Percentiles rank a stretch among this genome's conserved stretches.
Evolutionary conservation across 352 stramenopile genomes (phyloP).

Genomic region (Poterioochromonas sp.): DNA sequence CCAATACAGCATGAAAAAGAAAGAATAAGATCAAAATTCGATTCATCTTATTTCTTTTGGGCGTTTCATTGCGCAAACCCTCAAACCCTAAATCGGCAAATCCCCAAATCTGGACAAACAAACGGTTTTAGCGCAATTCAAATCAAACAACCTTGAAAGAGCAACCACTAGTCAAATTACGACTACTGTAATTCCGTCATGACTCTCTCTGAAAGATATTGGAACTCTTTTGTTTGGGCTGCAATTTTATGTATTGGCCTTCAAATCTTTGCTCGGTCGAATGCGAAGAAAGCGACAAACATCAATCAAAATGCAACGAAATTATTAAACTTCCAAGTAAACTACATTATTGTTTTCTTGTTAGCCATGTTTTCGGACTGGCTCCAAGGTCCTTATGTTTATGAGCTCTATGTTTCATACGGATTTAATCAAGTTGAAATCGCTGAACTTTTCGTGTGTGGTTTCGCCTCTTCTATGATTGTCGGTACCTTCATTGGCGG

Average conservation of each 20-base stretch:
- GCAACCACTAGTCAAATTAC: no score
- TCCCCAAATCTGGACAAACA: no score
- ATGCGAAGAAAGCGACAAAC: neutral
- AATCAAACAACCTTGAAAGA: no score
- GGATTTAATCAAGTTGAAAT: constrained; percentile 55
- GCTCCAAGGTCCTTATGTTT: constrained; percentile 72
- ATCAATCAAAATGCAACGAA: neutral
- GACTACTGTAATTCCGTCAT: no score
- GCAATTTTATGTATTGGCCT: constrained; percentile 17
- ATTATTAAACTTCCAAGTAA: constrained; percentile 50
- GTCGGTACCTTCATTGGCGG: constrained; percentile 82
- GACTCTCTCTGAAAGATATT: constrained; percentile 7
- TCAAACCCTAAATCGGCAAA: no score
- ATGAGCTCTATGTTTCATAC: constrained; percentile 48
- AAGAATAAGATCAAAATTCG: no score
- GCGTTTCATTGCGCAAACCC: no score
- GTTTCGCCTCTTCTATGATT: constrained; percentile 75
- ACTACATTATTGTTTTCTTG: constrained; percentile 67
- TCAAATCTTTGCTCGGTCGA: neutral
- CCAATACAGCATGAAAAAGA: no score
- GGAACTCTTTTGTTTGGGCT: neutral
- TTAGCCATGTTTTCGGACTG: constrained; percentile 64
- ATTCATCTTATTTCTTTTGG: no score
- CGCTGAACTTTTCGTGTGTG: constrained; percentile 80
- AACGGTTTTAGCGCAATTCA: no score